phyloP scores from a whole-genome alignment of 371 early-diverging fungal genomes.

The Rhizopus arrhizus region DNA sequence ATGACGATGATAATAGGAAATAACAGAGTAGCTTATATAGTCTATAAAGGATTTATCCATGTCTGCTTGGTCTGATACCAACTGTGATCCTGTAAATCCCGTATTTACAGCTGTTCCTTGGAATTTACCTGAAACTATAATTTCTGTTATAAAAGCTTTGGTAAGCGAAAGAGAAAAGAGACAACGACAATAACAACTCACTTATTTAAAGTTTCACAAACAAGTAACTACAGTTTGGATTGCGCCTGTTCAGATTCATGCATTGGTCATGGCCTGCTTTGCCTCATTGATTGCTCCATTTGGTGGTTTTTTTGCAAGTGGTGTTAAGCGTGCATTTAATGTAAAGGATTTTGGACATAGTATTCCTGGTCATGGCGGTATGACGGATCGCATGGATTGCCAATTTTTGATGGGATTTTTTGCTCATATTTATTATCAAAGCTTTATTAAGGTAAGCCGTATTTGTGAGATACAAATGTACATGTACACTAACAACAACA shows the following conservation, averaged over 20 bases:
- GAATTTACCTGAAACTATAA: constrained; percentile 34
- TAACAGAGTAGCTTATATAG: background rate
- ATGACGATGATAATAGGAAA: background rate
- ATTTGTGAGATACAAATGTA: background rate
- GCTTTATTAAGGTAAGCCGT: constrained; percentile 74
- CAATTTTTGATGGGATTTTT: constrained; percentile 98
- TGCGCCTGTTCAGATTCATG: constrained; percentile 89
- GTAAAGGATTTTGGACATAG: constrained; percentile 98
- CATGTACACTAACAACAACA: background rate
- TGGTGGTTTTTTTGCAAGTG: constrained; percentile 99
- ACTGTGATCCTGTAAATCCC: constrained; percentile 54
- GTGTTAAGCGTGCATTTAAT: constrained; percentile 97
- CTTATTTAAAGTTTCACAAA: constrained; percentile 22
- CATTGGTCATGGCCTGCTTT: constrained; percentile 88
- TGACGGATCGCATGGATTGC: constrained; percentile 98
- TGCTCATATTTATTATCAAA: constrained; percentile 89
- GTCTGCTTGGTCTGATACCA: constrained; percentile 51
- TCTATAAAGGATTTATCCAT: constrained; percentile 29
- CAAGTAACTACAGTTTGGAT: constrained; percentile 55
- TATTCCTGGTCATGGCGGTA: constrained; percentile 99
- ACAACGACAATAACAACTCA: background rate
- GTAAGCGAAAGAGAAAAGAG: constrained; percentile 20
- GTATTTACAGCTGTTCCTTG: constrained; percentile 51
- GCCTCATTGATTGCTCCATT: constrained; percentile 98
- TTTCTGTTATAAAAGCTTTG: constrained; percentile 28